Evolutionary conservation across 768 basidiomycete genomes (phyloP).

Genomic region (Mycena venus): DNA sequence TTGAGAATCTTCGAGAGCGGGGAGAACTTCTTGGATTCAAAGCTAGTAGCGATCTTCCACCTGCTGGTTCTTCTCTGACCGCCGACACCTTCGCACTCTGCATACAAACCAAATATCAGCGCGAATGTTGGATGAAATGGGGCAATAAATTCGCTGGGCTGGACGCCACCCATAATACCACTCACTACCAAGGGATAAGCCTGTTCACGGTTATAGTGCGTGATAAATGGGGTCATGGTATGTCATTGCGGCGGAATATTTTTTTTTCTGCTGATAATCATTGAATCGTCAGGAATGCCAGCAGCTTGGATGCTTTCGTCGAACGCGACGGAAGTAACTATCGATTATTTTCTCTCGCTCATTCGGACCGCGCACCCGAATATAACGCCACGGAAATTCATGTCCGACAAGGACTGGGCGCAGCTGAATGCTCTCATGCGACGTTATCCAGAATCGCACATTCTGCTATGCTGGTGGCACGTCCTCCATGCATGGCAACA

Average conservation of each 20-base stretch:
- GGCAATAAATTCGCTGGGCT: conserved; percentile 20
- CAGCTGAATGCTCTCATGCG: background rate
- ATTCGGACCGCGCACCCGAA: background rate
- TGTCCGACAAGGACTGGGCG: conserved; percentile 13
- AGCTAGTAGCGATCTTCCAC: conserved; percentile 6
- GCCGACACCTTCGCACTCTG: conserved; percentile 20
- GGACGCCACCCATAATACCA: conserved; percentile 32
- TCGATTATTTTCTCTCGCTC: conserved; percentile 21
- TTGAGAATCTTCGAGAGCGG: background rate
- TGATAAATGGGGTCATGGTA: conserved; percentile 23
- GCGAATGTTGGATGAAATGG: conserved; percentile 18
- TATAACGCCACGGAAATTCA: background rate
- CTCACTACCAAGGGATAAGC: conserved; percentile 21
- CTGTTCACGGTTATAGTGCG: conserved; percentile 21
- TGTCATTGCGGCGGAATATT: background rate
- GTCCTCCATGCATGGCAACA: conserved; percentile 47
- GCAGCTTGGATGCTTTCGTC: conserved; percentile 38
- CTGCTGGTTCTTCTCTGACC: background rate
- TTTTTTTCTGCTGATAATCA: background rate
- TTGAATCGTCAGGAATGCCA: conserved; percentile 17
- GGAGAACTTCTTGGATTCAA: conserved; percentile 2
- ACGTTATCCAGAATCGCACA: background rate
- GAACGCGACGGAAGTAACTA: conserved; percentile 34
- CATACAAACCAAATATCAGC: conserved; percentile 29
- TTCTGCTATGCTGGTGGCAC: conserved; percentile 49